Evolutionary conservation across 768 basidiomycete species (phyloP), one percentile per base, ranked within the genome.

Genomic region (Ramaria sp.): DNA sequence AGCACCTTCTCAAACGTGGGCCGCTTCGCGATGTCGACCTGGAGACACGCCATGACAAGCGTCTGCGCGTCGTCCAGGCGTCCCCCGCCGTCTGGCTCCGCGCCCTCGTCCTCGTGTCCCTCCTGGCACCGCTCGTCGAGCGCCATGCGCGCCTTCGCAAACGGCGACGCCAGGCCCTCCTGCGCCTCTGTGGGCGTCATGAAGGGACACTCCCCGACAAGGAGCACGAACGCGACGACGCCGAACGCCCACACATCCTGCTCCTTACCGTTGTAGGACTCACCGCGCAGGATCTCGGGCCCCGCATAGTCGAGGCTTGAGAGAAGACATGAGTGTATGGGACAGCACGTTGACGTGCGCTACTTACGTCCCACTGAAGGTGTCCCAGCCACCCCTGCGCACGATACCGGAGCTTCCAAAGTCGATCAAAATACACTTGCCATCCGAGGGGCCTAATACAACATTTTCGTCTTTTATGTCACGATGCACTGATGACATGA

Each of bases 221-320:
- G 78, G 60, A 99, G 80, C 56, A 99, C 95, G 68, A 93, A 99
- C 12, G 86, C 92, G 20, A 99, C 91, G 22, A 98, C 93, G 13
- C 95, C 95, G 59, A 95, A 89, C 0, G 95, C 95, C 94, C 95
- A 99, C 2, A 97, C 88, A 63, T 99, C 95, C 70, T 97, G 94
- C 67, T 95, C 92, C 66, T 93, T 94, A 37, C 95, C 96, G 61
- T 88, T 79, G 68, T 99, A 99, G 51, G 89, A 81, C 67, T 96
- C 92, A 3, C 95, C 95, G 17, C 91, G 84, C 31, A 99, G 72
- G 57, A 99, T 98, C 69, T 99, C 95, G 39, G 95, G 96, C 9
- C 89, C 91, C 15, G 95, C 95, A 67, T 97, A 98, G 69, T 95
- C 92, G 63, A 92, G 73, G 17, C 90, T 91, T 60, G 52, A 53